Conservation (phyloP, 1,284 basidiomycete species). For the Polyporus tsugae region DNA sequence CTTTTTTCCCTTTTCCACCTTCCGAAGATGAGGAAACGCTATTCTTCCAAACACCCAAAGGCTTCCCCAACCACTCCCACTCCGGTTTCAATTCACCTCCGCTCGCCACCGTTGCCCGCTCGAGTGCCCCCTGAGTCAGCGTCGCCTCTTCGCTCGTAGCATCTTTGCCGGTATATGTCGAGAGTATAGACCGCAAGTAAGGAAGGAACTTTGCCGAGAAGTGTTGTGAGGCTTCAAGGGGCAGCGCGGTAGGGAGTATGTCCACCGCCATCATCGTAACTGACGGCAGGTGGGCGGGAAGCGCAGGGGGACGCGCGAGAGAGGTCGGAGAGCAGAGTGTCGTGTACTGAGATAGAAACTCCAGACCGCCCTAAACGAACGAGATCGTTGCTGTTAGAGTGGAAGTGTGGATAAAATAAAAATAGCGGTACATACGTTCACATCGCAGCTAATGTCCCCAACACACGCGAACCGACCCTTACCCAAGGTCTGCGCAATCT, state of each 20-base stretch:
- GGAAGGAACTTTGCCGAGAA: constrained; percentile 76
- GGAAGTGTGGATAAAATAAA: background rate
- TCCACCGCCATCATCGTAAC: constrained; percentile 88
- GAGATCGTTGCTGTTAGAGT: background rate
- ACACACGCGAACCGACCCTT: constrained; percentile 71
- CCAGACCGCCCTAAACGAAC: constrained; percentile 75
- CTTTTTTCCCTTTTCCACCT: background rate
- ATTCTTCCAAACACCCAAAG: constrained; percentile 55
- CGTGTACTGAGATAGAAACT: constrained; percentile 80
- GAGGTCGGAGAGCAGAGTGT: constrained; percentile 84
- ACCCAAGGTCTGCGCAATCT: constrained; percentile 56
- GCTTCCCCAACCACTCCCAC: constrained; percentile 68
- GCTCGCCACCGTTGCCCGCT: constrained; percentile 75
- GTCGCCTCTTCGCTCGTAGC: constrained; percentile 36
- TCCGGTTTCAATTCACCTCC: constrained; percentile 60
- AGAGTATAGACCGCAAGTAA: constrained; percentile 71
- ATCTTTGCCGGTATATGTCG: constrained; percentile 41
- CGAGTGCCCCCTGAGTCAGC: constrained; percentile 53
- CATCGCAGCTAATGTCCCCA: constrained; percentile 89
- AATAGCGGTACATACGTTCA: constrained; percentile 58
- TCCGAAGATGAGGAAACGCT: constrained; percentile 9
- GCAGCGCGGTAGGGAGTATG: constrained; percentile 86
- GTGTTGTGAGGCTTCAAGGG: constrained; percentile 80
- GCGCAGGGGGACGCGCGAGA: constrained; percentile 52
- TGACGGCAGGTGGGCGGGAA: constrained; percentile 56